These are phyloP conservation scores for Jimgerdemannia flammicorona DNA, from an alignment of 192 early-diverging fungal species.

Conservation along the genomic window DNA sequence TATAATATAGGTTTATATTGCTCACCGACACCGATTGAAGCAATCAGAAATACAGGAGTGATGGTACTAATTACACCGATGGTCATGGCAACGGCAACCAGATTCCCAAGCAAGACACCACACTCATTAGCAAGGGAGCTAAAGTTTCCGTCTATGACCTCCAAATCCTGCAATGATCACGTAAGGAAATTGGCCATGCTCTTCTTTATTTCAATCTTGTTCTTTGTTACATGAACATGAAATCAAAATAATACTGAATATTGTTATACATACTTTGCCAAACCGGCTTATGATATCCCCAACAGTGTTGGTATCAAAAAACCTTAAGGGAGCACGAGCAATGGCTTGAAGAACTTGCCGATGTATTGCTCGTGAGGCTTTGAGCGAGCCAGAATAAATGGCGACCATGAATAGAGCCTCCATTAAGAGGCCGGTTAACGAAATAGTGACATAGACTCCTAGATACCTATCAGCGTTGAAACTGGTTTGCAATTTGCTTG, in stretches of 20 bases:
- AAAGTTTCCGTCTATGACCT: constrained; percentile 48
- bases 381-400: too few relatives aligned
- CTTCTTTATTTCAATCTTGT: too few relatives aligned
- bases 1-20: too few relatives aligned
- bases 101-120: constrained; percentile 30
- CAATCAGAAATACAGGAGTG: constrained; percentile 58
- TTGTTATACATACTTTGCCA: constrained; percentile 37
- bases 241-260: background rate
- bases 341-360: constrained; percentile 23
- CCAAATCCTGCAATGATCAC: constrained; percentile 46
- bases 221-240: background rate
- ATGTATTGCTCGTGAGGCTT: background rate
- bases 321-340: constrained; percentile 64
- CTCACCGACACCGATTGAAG: constrained; percentile 32
- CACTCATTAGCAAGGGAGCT: constrained; percentile 20
- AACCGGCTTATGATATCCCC: constrained; percentile 83
- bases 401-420: too few relatives aligned
- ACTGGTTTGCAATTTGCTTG: too few relatives aligned
- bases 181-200: too few relatives aligned
- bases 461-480: too few relatives aligned
- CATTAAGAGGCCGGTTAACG: too few relatives aligned
- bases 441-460: too few relatives aligned
- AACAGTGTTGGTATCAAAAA: constrained; percentile 79
- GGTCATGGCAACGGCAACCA: constrained; percentile 40
- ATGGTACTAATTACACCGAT: constrained; percentile 54